Percentiles rank a stretch among this genome's conserved stretches.
Evolutionary conservation across 306 rosid species (phyloP).

Genomic region (Parietaria judaica): DNA sequence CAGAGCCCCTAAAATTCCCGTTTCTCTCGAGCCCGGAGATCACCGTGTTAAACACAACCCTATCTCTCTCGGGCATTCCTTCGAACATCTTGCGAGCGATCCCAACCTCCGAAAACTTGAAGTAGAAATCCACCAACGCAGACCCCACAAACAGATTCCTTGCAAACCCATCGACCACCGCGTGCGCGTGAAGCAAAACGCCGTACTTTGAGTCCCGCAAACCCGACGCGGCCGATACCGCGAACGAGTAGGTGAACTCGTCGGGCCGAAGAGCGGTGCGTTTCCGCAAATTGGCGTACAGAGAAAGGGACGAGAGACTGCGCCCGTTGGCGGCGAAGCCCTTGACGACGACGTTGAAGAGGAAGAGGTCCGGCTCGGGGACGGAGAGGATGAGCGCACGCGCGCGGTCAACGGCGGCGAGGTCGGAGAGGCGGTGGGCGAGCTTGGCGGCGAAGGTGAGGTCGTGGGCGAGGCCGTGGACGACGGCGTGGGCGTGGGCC

Average conservation of each 20-base stretch:
- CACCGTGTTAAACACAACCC: conserved; percentile 75
- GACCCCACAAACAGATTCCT: conserved; percentile 60
- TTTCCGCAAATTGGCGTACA: conserved; percentile 48
- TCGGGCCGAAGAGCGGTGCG: conserved; percentile 50
- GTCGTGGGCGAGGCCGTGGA: conserved; percentile 58
- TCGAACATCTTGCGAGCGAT: conserved; percentile 76
- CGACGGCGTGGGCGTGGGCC: conserved; percentile 69
- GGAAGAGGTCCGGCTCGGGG: conserved; percentile 71
- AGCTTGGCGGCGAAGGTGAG: conserved; percentile 73
- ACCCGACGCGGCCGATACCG: conserved; percentile 46
- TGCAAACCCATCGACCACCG: conserved; percentile 54
- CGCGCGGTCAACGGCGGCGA: conserved; percentile 54
- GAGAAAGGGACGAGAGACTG: conserved; percentile 45
- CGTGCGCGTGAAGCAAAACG: conserved; percentile 52
- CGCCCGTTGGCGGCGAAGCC: conserved; percentile 54
- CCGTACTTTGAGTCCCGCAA: conserved; percentile 35
- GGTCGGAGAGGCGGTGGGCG: conserved; percentile 68
- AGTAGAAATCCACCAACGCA: conserved; percentile 51
- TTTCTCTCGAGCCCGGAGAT: conserved; percentile 65
- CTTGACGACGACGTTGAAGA: conserved; percentile 66
- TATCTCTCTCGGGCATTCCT: conserved; percentile 52
- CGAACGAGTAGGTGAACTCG: conserved; percentile 54
- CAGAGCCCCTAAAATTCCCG: conserved; percentile 37
- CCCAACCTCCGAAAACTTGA: conserved; percentile 44
- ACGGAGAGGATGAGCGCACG: conserved; percentile 53